Percentiles rank a stretch among this genome's conserved stretches.
Evolutionary conservation across 768 basidiomycete species (phyloP).

Genomic region (Rhodotorula paludigena): DNA sequence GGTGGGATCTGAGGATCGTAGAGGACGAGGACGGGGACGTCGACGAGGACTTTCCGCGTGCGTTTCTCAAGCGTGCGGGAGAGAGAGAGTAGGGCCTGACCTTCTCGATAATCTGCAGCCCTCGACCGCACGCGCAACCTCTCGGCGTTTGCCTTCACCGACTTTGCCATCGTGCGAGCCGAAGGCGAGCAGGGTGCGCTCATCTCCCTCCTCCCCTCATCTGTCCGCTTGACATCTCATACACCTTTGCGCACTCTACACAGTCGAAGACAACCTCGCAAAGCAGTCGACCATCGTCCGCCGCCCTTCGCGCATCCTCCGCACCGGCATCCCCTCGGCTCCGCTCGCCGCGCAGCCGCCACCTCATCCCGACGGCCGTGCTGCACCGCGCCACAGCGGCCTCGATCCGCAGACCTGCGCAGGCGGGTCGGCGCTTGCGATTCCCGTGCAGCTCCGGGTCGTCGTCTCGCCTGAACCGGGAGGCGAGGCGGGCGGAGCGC

Average conservation of each 20-base stretch:
- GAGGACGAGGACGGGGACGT: slow-evolving; percentile 99
- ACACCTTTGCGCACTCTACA: neutral
- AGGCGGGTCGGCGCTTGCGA: neutral
- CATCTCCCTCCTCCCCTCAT: neutral
- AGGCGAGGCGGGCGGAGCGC: neutral
- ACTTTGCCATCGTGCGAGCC: slow-evolving; percentile 75
- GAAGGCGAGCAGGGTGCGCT: slow-evolving; percentile 66
- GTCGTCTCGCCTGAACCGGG: neutral
- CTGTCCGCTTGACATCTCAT: neutral
- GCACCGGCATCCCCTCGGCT: slow-evolving; percentile 14
- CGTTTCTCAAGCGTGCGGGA: slow-evolving; percentile 44
- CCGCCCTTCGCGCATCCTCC: slow-evolving; percentile 65
- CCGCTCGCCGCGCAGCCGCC: neutral
- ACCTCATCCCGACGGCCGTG: neutral
- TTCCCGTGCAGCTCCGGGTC: slow-evolving; percentile 12
- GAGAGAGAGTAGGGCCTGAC: neutral
- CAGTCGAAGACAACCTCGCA: slow-evolving; percentile 70
- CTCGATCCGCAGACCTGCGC: neutral
- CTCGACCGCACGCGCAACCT: slow-evolving; percentile 82
- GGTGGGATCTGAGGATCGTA: slow-evolving; percentile 88
- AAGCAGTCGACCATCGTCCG: slow-evolving; percentile 76
- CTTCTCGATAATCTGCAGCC: slow-evolving; percentile 53
- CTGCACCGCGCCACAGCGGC: neutral
- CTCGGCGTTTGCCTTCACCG: slow-evolving; percentile 79
- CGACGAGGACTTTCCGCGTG: slow-evolving; percentile 97